A percentile compares a stretch with the other conserved stretches of the same genome.
Evolutionary conservation across 352 stramenopile species (phyloP).

Genomic region (Peronospora belbahrii): DNA sequence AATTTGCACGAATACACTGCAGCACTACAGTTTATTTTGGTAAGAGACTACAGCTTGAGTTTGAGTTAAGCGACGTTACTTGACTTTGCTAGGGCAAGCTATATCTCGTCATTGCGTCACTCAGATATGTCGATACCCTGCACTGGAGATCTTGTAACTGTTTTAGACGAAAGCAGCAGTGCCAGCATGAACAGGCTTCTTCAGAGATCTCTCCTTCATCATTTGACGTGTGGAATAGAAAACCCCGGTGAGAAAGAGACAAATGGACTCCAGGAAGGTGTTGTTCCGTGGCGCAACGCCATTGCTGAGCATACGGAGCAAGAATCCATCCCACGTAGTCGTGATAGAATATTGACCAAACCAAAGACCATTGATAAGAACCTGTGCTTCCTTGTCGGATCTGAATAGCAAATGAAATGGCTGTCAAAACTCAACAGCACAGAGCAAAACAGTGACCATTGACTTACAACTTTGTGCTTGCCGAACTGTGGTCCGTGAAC

Average conservation of each 20-base stretch:
- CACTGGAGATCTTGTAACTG: too few relatives aligned
- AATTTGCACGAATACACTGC: too few relatives aligned
- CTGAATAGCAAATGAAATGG: slow-evolving; percentile 3
- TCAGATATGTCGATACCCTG: too few relatives aligned
- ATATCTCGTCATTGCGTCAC: too few relatives aligned
- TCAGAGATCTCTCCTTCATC: slow-evolving; percentile 19
- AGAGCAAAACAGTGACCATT: neutral
- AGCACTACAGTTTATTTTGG: too few relatives aligned
- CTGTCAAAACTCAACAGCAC: neutral
- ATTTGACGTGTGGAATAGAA: slow-evolving; percentile 23
- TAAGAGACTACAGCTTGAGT: too few relatives aligned
- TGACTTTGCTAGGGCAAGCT: too few relatives aligned
- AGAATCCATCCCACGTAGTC: slow-evolving; percentile 39
- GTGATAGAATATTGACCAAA: slow-evolving; percentile 58
- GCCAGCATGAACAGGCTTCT: slow-evolving; percentile 2
- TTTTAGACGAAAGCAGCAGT: slow-evolving; percentile 19
- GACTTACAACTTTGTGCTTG: slow-evolving; percentile 17
- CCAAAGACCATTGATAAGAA: slow-evolving; percentile 49
- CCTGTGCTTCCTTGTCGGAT: slow-evolving; percentile 34
- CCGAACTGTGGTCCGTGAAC: slow-evolving; percentile 19
- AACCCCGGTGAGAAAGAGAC: slow-evolving; percentile 33
- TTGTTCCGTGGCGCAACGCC: slow-evolving; percentile 62
- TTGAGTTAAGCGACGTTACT: too few relatives aligned
- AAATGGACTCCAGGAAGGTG: slow-evolving; percentile 45
- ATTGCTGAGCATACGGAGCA: slow-evolving; percentile 50